phyloP scores from a whole-genome alignment of 2,329 filamentous ascomycete species.

The Paraphaeosphaeria sporulosa region DNA sequence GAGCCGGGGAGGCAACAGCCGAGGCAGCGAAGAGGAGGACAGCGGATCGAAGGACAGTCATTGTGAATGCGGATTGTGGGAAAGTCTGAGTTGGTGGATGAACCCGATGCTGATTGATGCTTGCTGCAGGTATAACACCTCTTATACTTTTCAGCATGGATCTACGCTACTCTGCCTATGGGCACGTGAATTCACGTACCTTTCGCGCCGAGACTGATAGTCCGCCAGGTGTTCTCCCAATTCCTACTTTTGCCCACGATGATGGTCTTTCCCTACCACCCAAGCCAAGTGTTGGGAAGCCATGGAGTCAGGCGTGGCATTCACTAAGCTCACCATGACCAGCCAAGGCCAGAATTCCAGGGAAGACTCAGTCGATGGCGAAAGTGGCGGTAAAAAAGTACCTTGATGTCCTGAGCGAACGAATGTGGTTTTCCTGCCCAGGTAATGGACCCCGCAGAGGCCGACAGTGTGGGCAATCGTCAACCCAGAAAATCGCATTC shows the following conservation, averaged over 20 bases:
- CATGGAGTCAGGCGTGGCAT: background rate
- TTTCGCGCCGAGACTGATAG: constrained; percentile 13
- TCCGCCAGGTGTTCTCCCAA: background rate
- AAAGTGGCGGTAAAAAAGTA: constrained; percentile 26
- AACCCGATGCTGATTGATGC: background rate
- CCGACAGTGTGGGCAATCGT: background rate
- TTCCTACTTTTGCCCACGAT: background rate
- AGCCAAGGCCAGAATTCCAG: constrained; percentile 5
- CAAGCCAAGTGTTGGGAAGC: constrained; percentile 2
- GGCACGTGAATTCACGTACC: background rate
- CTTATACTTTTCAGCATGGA: background rate
- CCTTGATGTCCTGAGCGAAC: constrained; percentile 38
- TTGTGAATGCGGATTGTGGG: constrained; percentile 18
- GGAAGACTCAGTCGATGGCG: background rate
- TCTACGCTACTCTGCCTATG: background rate
- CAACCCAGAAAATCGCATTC: background rate
- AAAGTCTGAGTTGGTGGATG: background rate
- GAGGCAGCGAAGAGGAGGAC: constrained; percentile 37
- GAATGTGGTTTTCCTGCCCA: constrained; percentile 26
- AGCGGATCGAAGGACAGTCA: constrained; percentile 31
- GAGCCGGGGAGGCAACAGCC: constrained; percentile 35
- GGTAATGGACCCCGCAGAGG: background rate
- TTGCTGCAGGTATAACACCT: constrained; percentile 4
- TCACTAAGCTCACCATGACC: constrained; percentile 6
- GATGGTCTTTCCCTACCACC: background rate